These are phyloP conservation scores for Phanerochaete sordida DNA, from an alignment of 768 basidiomycete genomes.

Conservation along the genomic window DNA sequence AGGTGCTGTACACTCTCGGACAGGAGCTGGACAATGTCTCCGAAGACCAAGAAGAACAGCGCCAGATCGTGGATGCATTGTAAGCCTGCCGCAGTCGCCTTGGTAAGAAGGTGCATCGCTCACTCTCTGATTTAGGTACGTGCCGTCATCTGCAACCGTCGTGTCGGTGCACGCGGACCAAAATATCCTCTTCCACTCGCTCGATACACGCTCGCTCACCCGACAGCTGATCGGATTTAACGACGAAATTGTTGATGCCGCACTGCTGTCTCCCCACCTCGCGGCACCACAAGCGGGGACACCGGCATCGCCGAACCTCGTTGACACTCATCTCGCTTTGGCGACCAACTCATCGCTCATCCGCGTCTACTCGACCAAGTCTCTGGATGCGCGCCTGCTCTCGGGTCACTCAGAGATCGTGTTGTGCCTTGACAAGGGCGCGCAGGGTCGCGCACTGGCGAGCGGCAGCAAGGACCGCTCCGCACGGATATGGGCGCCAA, in stretches of 20 bases:
- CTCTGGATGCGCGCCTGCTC: slow-evolving; percentile 81
- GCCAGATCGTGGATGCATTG: slow-evolving; percentile 81
- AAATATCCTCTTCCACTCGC: slow-evolving; percentile 90
- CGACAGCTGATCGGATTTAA: slow-evolving; percentile 95
- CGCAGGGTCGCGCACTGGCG: slow-evolving; percentile 69
- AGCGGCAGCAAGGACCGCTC: slow-evolving; percentile 93
- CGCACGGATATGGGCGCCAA: slow-evolving; percentile 75
- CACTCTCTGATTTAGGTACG: slow-evolving; percentile 48
- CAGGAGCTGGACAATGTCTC: slow-evolving; percentile 42
- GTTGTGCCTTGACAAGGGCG: slow-evolving; percentile 71
- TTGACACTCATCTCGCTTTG: slow-evolving; percentile 79
- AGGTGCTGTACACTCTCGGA: slow-evolving; percentile 57
- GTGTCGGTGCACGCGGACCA: slow-evolving; percentile 93
- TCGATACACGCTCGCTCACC: slow-evolving; percentile 56
- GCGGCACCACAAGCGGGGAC: slow-evolving; percentile 18
- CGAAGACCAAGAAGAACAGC: slow-evolving; percentile 70
- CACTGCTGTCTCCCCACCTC: slow-evolving; percentile 57
- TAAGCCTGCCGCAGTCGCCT: slow-evolving; percentile 40
- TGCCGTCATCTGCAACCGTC: slow-evolving; percentile 58
- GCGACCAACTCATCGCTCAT: slow-evolving; percentile 98
- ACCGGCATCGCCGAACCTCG: slow-evolving; percentile 8
- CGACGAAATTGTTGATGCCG: slow-evolving; percentile 93
- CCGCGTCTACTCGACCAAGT: slow-evolving; percentile 76
- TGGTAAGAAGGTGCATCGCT: slow-evolving; percentile 14
- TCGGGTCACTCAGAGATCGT: slow-evolving; percentile 92